Evolutionary conservation across 148 eudicot species (phyloP).

Genomic region (Amaranthus palmeri): DNA sequence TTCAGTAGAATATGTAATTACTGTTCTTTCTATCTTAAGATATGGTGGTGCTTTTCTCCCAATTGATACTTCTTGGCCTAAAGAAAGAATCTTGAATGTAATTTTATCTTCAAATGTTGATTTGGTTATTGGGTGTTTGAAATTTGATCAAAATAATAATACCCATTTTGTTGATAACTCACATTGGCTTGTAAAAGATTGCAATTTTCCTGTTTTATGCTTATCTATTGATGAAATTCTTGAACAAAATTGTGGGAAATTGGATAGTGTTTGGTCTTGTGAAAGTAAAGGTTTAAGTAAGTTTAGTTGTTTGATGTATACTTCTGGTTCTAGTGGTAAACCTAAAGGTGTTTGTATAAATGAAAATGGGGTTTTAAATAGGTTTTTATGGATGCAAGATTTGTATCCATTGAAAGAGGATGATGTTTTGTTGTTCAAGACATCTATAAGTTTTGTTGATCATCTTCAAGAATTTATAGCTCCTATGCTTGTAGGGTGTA

Average conservation of each 20-base stretch:
- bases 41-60: conserved; percentile 81
- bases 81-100: conserved; percentile 51
- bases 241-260: conserved; percentile 35
- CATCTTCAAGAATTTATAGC: conserved; percentile 90
- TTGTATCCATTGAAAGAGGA: conserved; percentile 48
- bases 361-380: conserved; percentile 74
- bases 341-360: conserved; percentile 93
- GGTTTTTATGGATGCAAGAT: conserved; percentile 89
- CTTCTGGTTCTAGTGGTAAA: conserved; percentile 90
- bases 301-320: conserved; percentile 86
- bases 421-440: conserved; percentile 70
- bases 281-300: conserved; percentile 37
- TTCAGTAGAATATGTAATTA: conserved; percentile 65
- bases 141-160: conserved; percentile 25
- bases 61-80: conserved; percentile 82
- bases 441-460: conserved; percentile 80
- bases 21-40: conserved; percentile 69
- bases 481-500: conserved; percentile 62
- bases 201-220: conserved; percentile 39
- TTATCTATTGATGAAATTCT: conserved; percentile 34
- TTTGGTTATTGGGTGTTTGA: conserved; percentile 50
- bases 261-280: conserved; percentile 58
- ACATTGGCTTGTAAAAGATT: conserved; percentile 45
- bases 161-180: conserved; percentile 34
- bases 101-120: conserved; percentile 56